These are phyloP conservation scores for Dryas octopetala DNA, from an alignment of 306 rosid genomes.

Conservation along the genomic window DNA sequence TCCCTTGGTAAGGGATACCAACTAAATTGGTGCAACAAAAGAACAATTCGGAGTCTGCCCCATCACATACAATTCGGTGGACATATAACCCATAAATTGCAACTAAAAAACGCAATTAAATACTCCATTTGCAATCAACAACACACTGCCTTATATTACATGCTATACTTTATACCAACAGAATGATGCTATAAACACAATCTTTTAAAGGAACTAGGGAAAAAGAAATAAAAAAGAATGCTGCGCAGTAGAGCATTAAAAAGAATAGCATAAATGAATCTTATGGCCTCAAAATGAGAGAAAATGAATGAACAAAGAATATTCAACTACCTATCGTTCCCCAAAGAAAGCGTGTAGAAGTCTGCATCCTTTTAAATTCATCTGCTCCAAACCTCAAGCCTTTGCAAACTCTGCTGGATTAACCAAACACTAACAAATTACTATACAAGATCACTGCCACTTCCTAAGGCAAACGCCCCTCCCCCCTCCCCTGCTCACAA, in stretches of 20 bases:
- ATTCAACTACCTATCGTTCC: conserved; percentile 34
- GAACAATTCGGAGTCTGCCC: too few relatives aligned
- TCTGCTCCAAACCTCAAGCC: conserved; percentile 25
- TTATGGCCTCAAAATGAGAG: not conserved
- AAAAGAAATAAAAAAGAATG: not conserved
- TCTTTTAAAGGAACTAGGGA: not conserved
- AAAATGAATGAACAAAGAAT: conserved; percentile 30
- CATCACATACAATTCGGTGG: too few relatives aligned
- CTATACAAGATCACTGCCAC: conserved; percentile 23
- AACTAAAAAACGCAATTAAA: not conserved
- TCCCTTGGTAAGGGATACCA: too few relatives aligned
- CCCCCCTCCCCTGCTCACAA: conserved; percentile 26
- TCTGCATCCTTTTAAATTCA: conserved; percentile 21
- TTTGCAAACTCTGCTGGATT: conserved; percentile 29
- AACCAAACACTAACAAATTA: conserved; percentile 24
- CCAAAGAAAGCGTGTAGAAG: conserved; percentile 27
- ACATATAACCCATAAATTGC: not conserved
- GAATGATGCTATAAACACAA: conserved; percentile 26
- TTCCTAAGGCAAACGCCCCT: conserved; percentile 11
- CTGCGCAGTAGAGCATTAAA: conserved; percentile 9
- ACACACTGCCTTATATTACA: conserved; percentile 4
- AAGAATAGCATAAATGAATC: conserved; percentile 2
- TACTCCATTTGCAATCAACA: not conserved
- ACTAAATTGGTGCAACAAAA: too few relatives aligned
- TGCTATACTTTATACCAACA: conserved; percentile 22